A percentile compares a stretch with the other conserved stretches of the same genome.
Conservation (phyloP, 805 yeast genomes). For the Wickerhamomyces chaumierensis region DNA sequence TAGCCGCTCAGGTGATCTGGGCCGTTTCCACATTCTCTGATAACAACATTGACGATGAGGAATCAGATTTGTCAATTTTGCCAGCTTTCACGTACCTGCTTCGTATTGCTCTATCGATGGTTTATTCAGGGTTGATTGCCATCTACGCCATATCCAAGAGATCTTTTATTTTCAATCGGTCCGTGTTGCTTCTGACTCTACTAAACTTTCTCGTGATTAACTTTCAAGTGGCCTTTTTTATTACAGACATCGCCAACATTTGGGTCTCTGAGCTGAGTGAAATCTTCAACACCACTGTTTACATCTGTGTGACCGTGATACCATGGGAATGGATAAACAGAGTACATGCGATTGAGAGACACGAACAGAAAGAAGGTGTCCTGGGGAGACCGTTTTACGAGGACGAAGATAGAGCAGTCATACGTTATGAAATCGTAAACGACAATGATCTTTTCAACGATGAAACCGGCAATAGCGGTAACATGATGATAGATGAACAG, state of each 20-base stretch:
- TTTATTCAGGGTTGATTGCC: conserved; percentile 54
- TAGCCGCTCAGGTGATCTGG: conserved; percentile 58
- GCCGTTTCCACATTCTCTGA: conserved; percentile 44
- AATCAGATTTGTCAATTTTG: conserved; percentile 36
- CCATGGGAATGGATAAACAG: conserved; percentile 85
- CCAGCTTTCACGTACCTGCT: conserved; percentile 69
- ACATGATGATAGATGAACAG: too few species aligned
- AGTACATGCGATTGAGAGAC: conserved; percentile 42
- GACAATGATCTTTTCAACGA: conserved; percentile 7
- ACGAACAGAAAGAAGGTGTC: conserved; percentile 57
- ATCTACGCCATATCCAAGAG: conserved; percentile 43
- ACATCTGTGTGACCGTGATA: conserved; percentile 56
- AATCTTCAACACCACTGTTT: conserved; percentile 61
- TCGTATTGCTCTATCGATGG: conserved; percentile 57
- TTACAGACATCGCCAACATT: conserved; percentile 64
- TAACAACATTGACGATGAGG: conserved; percentile 11
- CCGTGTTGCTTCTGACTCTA: conserved; percentile 43
- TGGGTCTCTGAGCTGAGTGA: conserved; percentile 72
- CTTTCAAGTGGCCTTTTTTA: conserved; percentile 56
- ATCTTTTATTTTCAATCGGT: conserved; percentile 35
- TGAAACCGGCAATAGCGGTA: conserved; percentile 2
- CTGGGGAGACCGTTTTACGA: conserved; percentile 68
- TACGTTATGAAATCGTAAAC: conserved; percentile 13
- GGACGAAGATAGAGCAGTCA: conserved; percentile 34
- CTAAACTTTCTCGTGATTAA: conserved; percentile 45